A percentile compares a stretch with the other conserved stretches of the same genome.
These are phyloP conservation scores for Irpex rosettiformis DNA, from an alignment of 1,284 basidiomycete genomes.

Conservation along the genomic window DNA sequence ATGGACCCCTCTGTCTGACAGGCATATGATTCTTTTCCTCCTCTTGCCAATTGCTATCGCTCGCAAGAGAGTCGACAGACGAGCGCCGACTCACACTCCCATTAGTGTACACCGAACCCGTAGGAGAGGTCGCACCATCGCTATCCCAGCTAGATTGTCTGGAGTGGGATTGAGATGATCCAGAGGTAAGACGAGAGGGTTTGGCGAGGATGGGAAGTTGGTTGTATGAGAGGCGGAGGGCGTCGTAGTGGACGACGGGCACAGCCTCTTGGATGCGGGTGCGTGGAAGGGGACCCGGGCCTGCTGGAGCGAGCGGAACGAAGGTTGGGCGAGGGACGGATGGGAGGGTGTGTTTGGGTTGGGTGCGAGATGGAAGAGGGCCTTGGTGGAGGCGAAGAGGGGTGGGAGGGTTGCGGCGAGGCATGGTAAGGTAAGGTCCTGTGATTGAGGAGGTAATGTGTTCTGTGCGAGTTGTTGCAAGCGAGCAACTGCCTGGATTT, in stretches of 20 bases:
- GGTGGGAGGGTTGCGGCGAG: conserved; percentile 26
- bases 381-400: conserved; percentile 28
- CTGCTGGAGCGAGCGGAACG: conserved; percentile 17
- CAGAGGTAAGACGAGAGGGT: neutral
- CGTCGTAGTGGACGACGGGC: neutral
- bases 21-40: neutral
- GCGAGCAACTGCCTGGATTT: neutral
- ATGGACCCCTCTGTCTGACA: conserved; percentile 21
- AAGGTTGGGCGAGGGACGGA: conserved; percentile 30
- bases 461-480: neutral
- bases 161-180: neutral
- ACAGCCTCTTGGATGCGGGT: conserved; percentile 14
- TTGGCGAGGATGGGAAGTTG: conserved; percentile 19
- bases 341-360: conserved; percentile 30
- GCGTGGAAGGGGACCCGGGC: conserved; percentile 21
- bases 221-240: conserved; percentile 12
- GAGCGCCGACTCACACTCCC: neutral
- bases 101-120: neutral
- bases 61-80: neutral
- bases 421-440: conserved; percentile 15
- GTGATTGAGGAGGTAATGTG: neutral
- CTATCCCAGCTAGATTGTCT: conserved; percentile 11
- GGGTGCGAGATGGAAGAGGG: conserved; percentile 26
- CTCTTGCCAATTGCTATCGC: neutral
- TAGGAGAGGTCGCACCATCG: conserved; percentile 14